These are phyloP conservation scores for Umbellularia californica DNA, from an alignment of 164 flowering plant species.

Conservation along the genomic window DNA sequence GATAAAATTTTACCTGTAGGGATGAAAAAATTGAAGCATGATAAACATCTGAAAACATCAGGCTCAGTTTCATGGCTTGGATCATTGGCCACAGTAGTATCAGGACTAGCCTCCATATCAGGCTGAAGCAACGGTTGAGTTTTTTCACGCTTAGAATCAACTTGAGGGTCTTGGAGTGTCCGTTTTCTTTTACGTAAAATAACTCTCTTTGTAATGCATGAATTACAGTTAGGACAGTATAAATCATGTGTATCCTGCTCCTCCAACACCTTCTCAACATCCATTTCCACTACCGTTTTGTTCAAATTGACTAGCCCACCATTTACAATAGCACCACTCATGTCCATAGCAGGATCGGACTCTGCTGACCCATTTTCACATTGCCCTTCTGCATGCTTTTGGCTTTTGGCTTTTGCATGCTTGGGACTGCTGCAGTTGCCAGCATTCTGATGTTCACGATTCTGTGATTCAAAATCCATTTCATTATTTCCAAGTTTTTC, in stretches of 20 bases:
- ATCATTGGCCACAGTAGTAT: neutral
- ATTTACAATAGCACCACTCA: slow-evolving; percentile 5
- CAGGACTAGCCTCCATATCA: slow-evolving; percentile 7
- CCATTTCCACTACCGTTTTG: slow-evolving; percentile 33
- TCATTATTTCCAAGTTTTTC: slow-evolving; percentile 14
- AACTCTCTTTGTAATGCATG: slow-evolving; percentile 71
- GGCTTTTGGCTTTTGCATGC: slow-evolving; percentile 12
- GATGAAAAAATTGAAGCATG: slow-evolving; percentile 69
- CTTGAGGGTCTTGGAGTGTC: slow-evolving; percentile 9
- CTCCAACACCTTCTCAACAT: slow-evolving; percentile 54
- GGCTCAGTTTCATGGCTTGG: slow-evolving; percentile 25
- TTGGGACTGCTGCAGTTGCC: slow-evolving; percentile 7
- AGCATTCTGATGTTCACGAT: slow-evolving; percentile 12
- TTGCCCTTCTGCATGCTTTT: slow-evolving; percentile 11
- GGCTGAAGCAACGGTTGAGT: slow-evolving; percentile 11
- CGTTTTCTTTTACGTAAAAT: slow-evolving; percentile 62
- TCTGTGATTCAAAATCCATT: slow-evolving; percentile 4
- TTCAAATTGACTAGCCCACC: slow-evolving; percentile 17
- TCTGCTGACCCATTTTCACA: slow-evolving; percentile 6
- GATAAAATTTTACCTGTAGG: slow-evolving; percentile 42
- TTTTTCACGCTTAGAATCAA: slow-evolving; percentile 32
- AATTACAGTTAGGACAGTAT: slow-evolving; percentile 74
- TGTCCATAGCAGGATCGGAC: slow-evolving; percentile 6
- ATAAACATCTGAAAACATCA: slow-evolving; percentile 59
- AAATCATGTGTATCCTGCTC: slow-evolving; percentile 81